Percentiles rank a stretch among this genome's conserved stretches.
Evolutionary conservation across 2,329 filamentous ascomycete species (phyloP).

Genomic region (Pyricularia pennisetigena): DNA sequence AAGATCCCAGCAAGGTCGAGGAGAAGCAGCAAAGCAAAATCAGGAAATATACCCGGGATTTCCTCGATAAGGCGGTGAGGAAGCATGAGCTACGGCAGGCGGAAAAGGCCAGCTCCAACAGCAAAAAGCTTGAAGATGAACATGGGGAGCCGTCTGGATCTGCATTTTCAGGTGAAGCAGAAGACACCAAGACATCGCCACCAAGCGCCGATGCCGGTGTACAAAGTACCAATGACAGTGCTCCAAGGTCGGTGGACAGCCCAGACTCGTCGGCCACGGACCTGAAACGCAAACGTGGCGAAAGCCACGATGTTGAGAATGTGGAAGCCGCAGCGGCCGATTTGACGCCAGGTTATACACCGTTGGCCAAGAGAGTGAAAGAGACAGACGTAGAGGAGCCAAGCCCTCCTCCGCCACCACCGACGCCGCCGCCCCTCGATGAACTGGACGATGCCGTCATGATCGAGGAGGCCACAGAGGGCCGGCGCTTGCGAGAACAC

Average conservation of each 20-base stretch:
- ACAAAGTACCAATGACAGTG: background rate
- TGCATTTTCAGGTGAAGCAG: background rate
- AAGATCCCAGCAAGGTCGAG: constrained; percentile 64
- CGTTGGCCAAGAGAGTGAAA: constrained; percentile 41
- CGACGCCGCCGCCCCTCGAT: constrained; percentile 28
- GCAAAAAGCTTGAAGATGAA: background rate
- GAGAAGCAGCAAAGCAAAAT: constrained; percentile 74
- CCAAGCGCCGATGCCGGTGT: background rate
- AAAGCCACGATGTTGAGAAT: constrained; percentile 22
- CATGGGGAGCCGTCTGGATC: background rate
- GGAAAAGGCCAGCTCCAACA: constrained; percentile 19
- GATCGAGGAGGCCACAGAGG: constrained; percentile 24
- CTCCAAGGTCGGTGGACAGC: background rate
- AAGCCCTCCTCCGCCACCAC: constrained; percentile 35
- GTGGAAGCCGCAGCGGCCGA: constrained; percentile 27
- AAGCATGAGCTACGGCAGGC: constrained; percentile 64
- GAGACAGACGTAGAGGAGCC: constrained; percentile 23
- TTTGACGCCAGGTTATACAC: constrained; percentile 44
- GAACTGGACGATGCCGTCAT: constrained; percentile 20
- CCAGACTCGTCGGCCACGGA: constrained; percentile 27
- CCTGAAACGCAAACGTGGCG: constrained; percentile 56
- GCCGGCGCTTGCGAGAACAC: constrained; percentile 37
- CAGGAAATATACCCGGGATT: constrained; percentile 75
- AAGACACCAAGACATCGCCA: background rate
- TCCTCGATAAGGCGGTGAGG: constrained; percentile 73